Conservation (phyloP, 805 yeast genomes). For the Ogataea ramenticola region DNA sequence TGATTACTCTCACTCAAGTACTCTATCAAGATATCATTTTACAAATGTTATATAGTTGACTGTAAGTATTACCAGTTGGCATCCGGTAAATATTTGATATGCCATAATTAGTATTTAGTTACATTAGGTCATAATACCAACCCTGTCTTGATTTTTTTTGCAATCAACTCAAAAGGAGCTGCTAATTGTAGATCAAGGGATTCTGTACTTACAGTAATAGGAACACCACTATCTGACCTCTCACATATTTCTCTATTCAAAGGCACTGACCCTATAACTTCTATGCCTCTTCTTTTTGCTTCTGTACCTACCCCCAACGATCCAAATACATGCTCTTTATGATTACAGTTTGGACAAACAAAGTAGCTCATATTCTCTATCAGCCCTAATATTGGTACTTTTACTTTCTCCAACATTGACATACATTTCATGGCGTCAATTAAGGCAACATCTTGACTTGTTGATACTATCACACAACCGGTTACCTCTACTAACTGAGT, state of each 20-base stretch:
- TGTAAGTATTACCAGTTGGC: too few relatives aligned
- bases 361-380: slow-evolving; percentile 81
- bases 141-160: slow-evolving; percentile 27
- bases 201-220: slow-evolving; percentile 42
- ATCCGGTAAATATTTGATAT: too few relatives aligned
- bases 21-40: too few relatives aligned
- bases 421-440: slow-evolving; percentile 77
- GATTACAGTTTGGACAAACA: slow-evolving; percentile 68
- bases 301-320: slow-evolving; percentile 45
- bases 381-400: slow-evolving; percentile 65
- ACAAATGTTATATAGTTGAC: too few relatives aligned
- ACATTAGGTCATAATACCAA: slow-evolving; percentile 3
- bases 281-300: slow-evolving; percentile 39
- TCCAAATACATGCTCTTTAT: slow-evolving; percentile 62
- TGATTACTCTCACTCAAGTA: too few relatives aligned
- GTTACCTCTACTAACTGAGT: slow-evolving; percentile 69
- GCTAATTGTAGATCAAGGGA: slow-evolving; percentile 25
- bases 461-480: slow-evolving; percentile 77
- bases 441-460: slow-evolving; percentile 82
- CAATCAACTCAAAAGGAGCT: slow-evolving; percentile 41
- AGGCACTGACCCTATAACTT: slow-evolving; percentile 62
- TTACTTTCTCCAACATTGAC: slow-evolving; percentile 65
- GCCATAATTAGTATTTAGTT: too few relatives aligned
- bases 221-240: slow-evolving; percentile 59
- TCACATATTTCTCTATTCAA: slow-evolving; percentile 51